phyloP scores from a whole-genome alignment of 148 eudicot genomes.

The Talinum fruticosum region DNA sequence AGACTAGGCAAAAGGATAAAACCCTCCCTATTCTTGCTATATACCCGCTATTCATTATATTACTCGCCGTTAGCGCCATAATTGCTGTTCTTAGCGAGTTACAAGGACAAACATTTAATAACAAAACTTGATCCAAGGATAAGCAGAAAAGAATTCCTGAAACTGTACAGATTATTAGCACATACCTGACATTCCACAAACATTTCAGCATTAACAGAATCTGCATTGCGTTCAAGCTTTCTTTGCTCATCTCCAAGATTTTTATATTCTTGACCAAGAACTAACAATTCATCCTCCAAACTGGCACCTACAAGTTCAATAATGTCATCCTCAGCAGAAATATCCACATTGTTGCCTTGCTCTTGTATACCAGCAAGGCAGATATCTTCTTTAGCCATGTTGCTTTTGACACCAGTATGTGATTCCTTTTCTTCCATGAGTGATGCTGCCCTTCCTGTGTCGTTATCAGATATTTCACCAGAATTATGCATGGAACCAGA shows the following conservation, averaged over 20 bases:
- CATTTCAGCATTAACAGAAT: slow-evolving; percentile 87
- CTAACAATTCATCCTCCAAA: slow-evolving; percentile 69
- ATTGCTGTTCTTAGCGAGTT: too few relatives aligned
- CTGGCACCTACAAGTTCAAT: slow-evolving; percentile 39
- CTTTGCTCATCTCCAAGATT: slow-evolving; percentile 72
- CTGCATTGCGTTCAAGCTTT: slow-evolving; percentile 87
- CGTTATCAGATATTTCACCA: slow-evolving; percentile 16
- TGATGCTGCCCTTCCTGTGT: slow-evolving; percentile 20
- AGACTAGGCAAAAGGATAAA: background rate
- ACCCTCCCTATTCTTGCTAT: background rate
- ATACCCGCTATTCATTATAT: background rate
- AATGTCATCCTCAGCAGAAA: slow-evolving; percentile 24
- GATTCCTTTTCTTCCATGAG: slow-evolving; percentile 21
- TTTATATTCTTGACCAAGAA: slow-evolving; percentile 52
- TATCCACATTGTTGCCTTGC: slow-evolving; percentile 25
- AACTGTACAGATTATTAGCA: background rate
- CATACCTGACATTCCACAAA: slow-evolving; percentile 96
- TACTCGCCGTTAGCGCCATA: background rate
- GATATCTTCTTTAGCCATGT: slow-evolving; percentile 27
- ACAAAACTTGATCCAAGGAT: background rate
- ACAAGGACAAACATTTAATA: background rate
- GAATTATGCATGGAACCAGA: slow-evolving; percentile 13
- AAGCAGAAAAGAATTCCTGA: too few relatives aligned
- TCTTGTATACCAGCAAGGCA: slow-evolving; percentile 24
- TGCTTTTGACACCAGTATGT: slow-evolving; percentile 24